phyloP scores from a whole-genome alignment of 768 basidiomycete species.

The Russula dissimulans region DNA sequence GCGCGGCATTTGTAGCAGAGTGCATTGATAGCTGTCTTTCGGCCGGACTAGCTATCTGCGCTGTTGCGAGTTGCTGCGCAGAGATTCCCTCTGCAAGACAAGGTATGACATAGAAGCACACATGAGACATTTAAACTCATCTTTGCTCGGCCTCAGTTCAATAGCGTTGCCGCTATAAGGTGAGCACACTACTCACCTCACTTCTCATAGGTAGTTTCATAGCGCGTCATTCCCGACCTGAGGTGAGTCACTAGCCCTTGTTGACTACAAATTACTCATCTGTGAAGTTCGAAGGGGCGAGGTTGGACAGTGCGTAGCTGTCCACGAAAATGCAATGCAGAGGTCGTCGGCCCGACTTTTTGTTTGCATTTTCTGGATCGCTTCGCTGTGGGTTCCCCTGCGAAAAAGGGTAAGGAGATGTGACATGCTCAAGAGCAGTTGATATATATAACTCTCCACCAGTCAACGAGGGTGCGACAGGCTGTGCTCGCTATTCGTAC shows the following conservation, averaged over 20 bases:
- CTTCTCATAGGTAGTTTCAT: neutral
- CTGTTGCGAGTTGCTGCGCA: neutral
- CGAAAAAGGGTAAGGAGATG: neutral
- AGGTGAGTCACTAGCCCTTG: neutral
- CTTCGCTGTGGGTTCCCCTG: neutral
- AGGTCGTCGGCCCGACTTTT: neutral
- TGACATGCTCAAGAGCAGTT: neutral
- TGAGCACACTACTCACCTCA: too few species aligned
- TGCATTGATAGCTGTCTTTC: slow-evolving; percentile 5
- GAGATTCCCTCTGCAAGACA: neutral
- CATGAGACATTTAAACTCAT: neutral
- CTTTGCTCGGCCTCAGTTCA: too few species aligned
- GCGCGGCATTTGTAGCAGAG: neutral
- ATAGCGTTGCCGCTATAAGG: too few species aligned
- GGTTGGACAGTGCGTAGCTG: neutral
- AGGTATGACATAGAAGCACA: neutral
- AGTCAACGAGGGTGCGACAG: too few species aligned
- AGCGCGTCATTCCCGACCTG: neutral
- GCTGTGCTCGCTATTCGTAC: neutral
- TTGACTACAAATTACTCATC: neutral
- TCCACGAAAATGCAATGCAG: neutral
- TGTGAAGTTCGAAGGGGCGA: neutral
- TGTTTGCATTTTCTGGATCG: neutral
- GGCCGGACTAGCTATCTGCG: slow-evolving; percentile 5
- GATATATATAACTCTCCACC: neutral